Percentiles rank a stretch among this genome's conserved stretches.
phyloP scores from a whole-genome alignment of 768 basidiomycete genomes.

The Hericium erinaceus region DNA sequence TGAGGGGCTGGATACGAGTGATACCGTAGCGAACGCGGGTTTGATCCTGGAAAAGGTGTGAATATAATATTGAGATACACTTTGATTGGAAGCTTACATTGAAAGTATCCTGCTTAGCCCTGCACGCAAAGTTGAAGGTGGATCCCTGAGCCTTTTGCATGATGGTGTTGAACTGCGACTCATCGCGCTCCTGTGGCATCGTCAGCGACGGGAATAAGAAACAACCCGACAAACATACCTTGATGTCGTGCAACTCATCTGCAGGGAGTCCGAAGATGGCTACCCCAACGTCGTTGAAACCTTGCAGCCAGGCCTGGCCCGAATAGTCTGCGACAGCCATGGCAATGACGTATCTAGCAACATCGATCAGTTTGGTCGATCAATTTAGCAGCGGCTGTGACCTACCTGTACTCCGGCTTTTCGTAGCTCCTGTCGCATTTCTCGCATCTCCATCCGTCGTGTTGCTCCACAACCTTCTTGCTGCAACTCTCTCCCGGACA shows the following conservation, averaged over 20 bases:
- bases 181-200: constrained; percentile 44
- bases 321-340: constrained; percentile 88
- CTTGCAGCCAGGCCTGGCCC: constrained; percentile 85
- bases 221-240: constrained; percentile 30
- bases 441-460: constrained; percentile 83
- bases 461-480: constrained; percentile 77
- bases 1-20: constrained; percentile 49
- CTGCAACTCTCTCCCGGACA: constrained; percentile 74
- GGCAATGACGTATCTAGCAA: constrained; percentile 63
- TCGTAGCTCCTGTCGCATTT: constrained; percentile 73
- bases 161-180: constrained; percentile 44
- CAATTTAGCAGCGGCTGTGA: background rate
- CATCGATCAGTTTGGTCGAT: constrained; percentile 2
- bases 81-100: constrained; percentile 43
- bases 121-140: constrained; percentile 75
- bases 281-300: constrained; percentile 88
- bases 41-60: constrained; percentile 47
- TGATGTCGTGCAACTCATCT: constrained; percentile 65
- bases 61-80: background rate
- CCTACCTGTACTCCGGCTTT: constrained; percentile 74
- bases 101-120: constrained; percentile 81
- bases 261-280: constrained; percentile 70
- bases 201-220: background rate
- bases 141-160: constrained; percentile 59
- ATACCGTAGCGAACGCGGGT: constrained; percentile 79